A percentile compares a stretch with the other conserved stretches of the same genome.
phyloP scores from a whole-genome alignment of 768 basidiomycete genomes.

The Lentinus tigrinus region DNA sequence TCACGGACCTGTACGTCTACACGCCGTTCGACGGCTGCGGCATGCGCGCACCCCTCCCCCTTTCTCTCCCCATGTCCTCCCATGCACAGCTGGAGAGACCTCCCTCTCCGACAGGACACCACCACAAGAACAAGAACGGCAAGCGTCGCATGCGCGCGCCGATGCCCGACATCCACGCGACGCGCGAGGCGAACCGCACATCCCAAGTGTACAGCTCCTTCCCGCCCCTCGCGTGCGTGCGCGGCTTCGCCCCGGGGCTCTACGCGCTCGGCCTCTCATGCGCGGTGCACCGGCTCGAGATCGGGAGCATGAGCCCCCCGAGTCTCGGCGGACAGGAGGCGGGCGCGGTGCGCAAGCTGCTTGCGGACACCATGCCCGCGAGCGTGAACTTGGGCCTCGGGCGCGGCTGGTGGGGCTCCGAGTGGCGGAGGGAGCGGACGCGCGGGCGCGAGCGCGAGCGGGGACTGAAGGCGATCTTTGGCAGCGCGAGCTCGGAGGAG shows the following conservation, averaged over 20 bases:
- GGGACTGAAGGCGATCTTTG: slow-evolving; percentile 7
- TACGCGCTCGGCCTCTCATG: slow-evolving; percentile 12
- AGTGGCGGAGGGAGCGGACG: background rate
- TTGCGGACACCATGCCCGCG: slow-evolving; percentile 2
- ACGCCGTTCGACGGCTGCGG: slow-evolving; percentile 14
- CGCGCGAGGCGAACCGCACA: slow-evolving; percentile 8
- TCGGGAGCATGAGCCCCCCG: slow-evolving; percentile 2
- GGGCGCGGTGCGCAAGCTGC: background rate
- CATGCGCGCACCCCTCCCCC: background rate
- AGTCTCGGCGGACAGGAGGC: background rate
- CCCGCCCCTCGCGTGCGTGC: slow-evolving; percentile 4
- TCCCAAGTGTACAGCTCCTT: slow-evolving; percentile 16
- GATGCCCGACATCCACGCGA: slow-evolving; percentile 4
- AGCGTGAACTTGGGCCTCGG: background rate
- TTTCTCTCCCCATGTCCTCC: background rate
- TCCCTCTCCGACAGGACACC: background rate
- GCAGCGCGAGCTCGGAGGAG: background rate
- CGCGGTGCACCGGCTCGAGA: slow-evolving; percentile 2
- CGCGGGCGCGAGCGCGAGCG: background rate
- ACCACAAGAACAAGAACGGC: background rate
- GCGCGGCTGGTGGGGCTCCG: slow-evolving; percentile 8
- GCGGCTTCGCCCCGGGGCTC: slow-evolving; percentile 12
- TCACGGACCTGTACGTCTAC: slow-evolving; percentile 10
- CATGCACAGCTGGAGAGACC: background rate
- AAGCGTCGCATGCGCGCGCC: background rate